These are phyloP conservation scores for Penicillium sp. DNA, from an alignment of 2,329 filamentous ascomycete species.

Conservation along the genomic window DNA sequence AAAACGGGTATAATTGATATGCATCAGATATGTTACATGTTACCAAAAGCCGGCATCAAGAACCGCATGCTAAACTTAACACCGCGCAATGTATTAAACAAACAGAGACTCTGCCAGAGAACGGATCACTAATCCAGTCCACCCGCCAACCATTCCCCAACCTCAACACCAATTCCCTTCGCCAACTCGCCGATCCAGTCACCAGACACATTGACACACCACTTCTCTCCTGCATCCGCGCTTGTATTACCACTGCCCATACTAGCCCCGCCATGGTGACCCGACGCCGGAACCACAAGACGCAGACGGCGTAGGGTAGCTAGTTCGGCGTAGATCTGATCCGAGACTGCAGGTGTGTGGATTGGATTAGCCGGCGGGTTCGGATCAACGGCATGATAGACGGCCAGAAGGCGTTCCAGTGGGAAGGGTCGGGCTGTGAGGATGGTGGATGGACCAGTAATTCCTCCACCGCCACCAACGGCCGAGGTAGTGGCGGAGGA, in stretches of 20 bases:
- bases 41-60: neutral
- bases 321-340: constrained; percentile 51
- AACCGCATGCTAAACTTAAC: neutral
- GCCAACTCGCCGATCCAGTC: constrained; percentile 53
- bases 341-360: constrained; percentile 42
- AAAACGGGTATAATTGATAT: constrained; percentile 3
- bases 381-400: constrained; percentile 53
- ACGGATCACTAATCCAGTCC: constrained; percentile 41
- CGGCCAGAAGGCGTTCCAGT: constrained; percentile 51
- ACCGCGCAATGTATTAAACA: constrained; percentile 6
- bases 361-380: constrained; percentile 47
- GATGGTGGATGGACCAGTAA: constrained; percentile 44
- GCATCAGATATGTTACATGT: neutral
- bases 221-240: constrained; percentile 50
- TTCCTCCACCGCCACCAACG: constrained; percentile 32
- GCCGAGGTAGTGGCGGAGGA: constrained; percentile 43
- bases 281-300: constrained; percentile 49
- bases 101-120: neutral
- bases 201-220: constrained; percentile 53
- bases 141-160: constrained; percentile 50
- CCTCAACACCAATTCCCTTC: constrained; percentile 49
- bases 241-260: constrained; percentile 39
- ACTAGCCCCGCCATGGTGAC: constrained; percentile 35
- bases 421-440: constrained; percentile 49
- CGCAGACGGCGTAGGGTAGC: constrained; percentile 52